phyloP scores from a whole-genome alignment of 2,329 filamentous ascomycete species.

The Bimuria novae-zelandiae region DNA sequence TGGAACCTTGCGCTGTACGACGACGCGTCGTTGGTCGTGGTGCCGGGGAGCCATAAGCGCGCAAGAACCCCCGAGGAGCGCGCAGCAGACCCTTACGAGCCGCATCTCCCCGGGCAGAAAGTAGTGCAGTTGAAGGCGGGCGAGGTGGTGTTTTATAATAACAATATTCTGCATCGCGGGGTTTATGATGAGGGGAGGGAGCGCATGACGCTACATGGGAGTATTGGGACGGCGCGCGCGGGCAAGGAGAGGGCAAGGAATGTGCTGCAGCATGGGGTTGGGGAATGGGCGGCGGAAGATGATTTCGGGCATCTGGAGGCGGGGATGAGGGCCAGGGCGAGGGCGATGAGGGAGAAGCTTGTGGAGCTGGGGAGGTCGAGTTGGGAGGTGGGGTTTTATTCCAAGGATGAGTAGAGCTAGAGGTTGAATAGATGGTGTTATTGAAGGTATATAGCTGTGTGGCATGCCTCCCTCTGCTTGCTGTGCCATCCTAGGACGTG shows the following conservation, averaged over 20 bases:
- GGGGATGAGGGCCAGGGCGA: constrained; percentile 62
- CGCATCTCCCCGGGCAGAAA: constrained; percentile 65
- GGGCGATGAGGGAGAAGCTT: constrained; percentile 67
- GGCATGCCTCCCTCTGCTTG: not conserved
- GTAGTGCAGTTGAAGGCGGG: constrained; percentile 71
- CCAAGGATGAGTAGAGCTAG: constrained; percentile 37
- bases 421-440: not conserved
- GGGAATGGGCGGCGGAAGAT: constrained; percentile 65
- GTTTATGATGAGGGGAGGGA: constrained; percentile 65
- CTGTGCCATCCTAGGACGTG: constrained; percentile 8
- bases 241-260: constrained; percentile 66
- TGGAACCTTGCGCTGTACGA: constrained; percentile 84
- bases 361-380: constrained; percentile 65
- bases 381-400: constrained; percentile 63
- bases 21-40: constrained; percentile 71
- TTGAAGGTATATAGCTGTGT: not conserved
- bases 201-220: constrained; percentile 73
- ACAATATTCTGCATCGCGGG: constrained; percentile 81
- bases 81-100: constrained; percentile 67
- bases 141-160: constrained; percentile 86
- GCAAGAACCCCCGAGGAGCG: constrained; percentile 73
- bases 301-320: constrained; percentile 65
- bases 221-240: constrained; percentile 65
- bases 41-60: constrained; percentile 76
- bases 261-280: constrained; percentile 75